Percentiles rank a stretch among this genome's conserved stretches.
phyloP scores from a whole-genome alignment of 2,329 filamentous ascomycete genomes.

The Fusarium concolor region DNA sequence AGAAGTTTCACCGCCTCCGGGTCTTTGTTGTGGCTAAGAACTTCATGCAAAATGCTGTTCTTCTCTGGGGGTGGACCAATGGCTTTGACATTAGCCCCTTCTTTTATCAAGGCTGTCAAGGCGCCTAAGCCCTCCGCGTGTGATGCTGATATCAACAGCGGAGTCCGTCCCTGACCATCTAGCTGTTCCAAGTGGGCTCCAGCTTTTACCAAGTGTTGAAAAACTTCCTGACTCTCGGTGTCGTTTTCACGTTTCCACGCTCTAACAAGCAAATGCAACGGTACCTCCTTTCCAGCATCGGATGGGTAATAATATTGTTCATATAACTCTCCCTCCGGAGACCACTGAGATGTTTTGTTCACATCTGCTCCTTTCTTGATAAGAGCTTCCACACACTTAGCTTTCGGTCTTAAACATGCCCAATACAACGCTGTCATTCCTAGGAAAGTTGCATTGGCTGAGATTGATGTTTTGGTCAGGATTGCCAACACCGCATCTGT shows the following conservation, averaged over 20 bases:
- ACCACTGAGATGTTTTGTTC: conserved; percentile 4
- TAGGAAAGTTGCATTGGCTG: conserved; percentile 20
- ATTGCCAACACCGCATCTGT: conserved; percentile 28
- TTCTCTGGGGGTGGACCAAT: accelerated
- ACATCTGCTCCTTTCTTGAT: conserved; percentile 33
- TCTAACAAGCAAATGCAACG: conserved; percentile 16
- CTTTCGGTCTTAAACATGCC: conserved; percentile 16
- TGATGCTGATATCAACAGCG: not conserved
- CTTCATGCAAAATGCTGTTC: conserved; percentile 12
- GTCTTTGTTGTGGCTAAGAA: not conserved
- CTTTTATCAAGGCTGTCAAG: conserved; percentile 19
- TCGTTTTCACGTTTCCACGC: conserved; percentile 20
- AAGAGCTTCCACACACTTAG: conserved; percentile 25
- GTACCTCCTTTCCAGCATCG: too few species aligned
- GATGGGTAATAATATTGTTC: too few species aligned
- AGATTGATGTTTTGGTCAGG: conserved; percentile 25
- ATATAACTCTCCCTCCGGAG: too few species aligned
- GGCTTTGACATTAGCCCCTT: conserved; percentile 11
- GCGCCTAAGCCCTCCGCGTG: not conserved
- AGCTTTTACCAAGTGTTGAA: conserved; percentile 25
- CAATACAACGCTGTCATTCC: conserved; percentile 26
- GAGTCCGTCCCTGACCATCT: conserved; percentile 1
- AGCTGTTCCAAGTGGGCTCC: conserved; percentile 27
- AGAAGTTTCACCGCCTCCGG: conserved; percentile 19
- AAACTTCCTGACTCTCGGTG: conserved; percentile 7